phyloP scores from a whole-genome alignment of 2,329 filamentous ascomycete genomes.

The Nigrospora oryzae region DNA sequence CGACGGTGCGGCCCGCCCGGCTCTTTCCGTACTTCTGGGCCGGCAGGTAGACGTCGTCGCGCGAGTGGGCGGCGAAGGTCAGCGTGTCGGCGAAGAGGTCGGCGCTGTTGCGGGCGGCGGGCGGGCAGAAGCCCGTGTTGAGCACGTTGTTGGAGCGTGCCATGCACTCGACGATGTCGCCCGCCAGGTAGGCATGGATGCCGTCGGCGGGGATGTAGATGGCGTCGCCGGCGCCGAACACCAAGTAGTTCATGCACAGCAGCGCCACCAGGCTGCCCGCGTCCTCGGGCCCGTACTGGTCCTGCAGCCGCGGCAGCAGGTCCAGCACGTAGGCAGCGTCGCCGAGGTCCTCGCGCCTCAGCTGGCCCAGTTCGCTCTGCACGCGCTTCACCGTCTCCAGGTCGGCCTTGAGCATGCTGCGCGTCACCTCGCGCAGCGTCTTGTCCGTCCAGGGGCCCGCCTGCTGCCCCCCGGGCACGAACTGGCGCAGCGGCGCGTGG shows the following conservation, averaged over 20 bases:
- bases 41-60: slow-evolving; percentile 46
- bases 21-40: slow-evolving; percentile 39
- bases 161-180: slow-evolving; percentile 75
- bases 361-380: slow-evolving; percentile 39
- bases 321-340: slow-evolving; percentile 50
- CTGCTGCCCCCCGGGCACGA: slow-evolving; percentile 40
- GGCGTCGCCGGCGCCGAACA: slow-evolving; percentile 55
- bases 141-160: slow-evolving; percentile 67
- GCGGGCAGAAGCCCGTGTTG: slow-evolving; percentile 66
- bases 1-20: slow-evolving; percentile 48
- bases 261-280: slow-evolving; percentile 62
- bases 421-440: slow-evolving; percentile 46
- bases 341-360: slow-evolving; percentile 36
- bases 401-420: slow-evolving; percentile 44
- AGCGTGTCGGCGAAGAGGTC: slow-evolving; percentile 56
- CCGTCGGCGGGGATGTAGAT: slow-evolving; percentile 67
- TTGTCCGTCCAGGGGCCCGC: slow-evolving; percentile 49
- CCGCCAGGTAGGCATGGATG: slow-evolving; percentile 65
- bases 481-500: slow-evolving; percentile 49
- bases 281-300: slow-evolving; percentile 56
- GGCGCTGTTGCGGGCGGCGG: slow-evolving; percentile 52
- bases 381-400: slow-evolving; percentile 42
- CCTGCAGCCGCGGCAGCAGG: slow-evolving; percentile 55
- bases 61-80: slow-evolving; percentile 54
- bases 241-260: slow-evolving; percentile 66